These are phyloP conservation scores for Paracoccidioides lutzii DNA, from an alignment of 2,329 filamentous ascomycete genomes.

Conservation along the genomic window DNA sequence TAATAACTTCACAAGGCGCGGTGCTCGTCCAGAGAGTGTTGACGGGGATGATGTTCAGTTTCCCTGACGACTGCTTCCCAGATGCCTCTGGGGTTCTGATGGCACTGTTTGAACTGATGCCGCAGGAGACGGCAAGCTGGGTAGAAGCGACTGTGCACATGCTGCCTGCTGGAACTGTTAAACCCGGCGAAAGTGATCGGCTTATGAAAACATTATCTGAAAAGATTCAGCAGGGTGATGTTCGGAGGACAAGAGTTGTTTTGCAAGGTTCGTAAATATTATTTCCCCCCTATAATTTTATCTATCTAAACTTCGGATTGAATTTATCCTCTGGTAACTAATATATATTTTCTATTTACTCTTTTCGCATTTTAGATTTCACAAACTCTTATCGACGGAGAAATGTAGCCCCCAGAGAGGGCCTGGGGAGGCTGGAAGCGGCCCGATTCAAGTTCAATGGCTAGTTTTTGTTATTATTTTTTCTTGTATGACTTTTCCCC, in stretches of 20 bases:
- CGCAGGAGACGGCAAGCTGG: conserved; percentile 67
- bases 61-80: conserved; percentile 87
- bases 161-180: conserved; percentile 71
- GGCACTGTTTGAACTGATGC: conserved; percentile 75
- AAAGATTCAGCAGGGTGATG: conserved; percentile 54
- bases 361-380: conserved; percentile 49
- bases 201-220: conserved; percentile 71
- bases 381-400: conserved; percentile 86
- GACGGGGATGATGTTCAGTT: conserved; percentile 98
- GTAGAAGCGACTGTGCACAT: conserved; percentile 71
- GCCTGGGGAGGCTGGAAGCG: conserved; percentile 74
- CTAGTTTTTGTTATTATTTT: conserved; percentile 17
- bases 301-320: not conserved
- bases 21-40: conserved; percentile 75
- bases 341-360: conserved; percentile 3
- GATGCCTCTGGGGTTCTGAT: conserved; percentile 90
- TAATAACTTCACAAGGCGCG: conserved; percentile 60
- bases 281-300: too few species aligned
- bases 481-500: not conserved
- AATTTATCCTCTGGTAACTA: not conserved
- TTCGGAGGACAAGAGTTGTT: conserved; percentile 68
- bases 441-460: conserved; percentile 70
- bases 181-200: conserved; percentile 63
- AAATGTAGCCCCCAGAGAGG: conserved; percentile 90
- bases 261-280: conserved; percentile 47